Percentiles rank a stretch among this genome's conserved stretches.
Conservation (phyloP, 768 basidiomycete species). For the Coprinopsis cinerea region DNA sequence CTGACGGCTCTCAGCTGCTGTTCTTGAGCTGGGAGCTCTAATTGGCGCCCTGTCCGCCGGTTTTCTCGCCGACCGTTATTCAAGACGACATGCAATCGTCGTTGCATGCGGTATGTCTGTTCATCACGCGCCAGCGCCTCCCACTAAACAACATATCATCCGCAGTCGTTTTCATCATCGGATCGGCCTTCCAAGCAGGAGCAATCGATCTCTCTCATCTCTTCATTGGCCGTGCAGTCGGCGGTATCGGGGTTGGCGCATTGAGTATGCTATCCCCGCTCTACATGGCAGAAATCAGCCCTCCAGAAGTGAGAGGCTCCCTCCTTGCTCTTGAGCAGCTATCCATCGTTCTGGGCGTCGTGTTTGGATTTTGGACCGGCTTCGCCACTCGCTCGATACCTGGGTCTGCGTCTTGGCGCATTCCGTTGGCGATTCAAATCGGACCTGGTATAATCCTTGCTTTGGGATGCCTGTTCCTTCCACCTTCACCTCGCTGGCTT, state of each 20-base stretch:
- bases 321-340: constrained; percentile 77
- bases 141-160: background rate
- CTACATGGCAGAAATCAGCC: constrained; percentile 82
- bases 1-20: constrained; percentile 48
- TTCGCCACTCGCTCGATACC: constrained; percentile 66
- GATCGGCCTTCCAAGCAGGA: constrained; percentile 62
- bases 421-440: constrained; percentile 69
- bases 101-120: constrained; percentile 53
- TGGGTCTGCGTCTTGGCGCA: constrained; percentile 66
- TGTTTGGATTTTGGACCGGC: constrained; percentile 79
- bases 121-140: background rate
- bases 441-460: constrained; percentile 63
- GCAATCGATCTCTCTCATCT: constrained; percentile 53
- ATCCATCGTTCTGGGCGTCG: constrained; percentile 75
- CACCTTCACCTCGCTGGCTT: constrained; percentile 56
- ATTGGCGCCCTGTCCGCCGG: constrained; percentile 67
- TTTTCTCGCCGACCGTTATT: constrained; percentile 60
- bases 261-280: constrained; percentile 74
- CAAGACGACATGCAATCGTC: constrained; percentile 62
- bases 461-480: constrained; percentile 53
- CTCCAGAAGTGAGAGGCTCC: constrained; percentile 74
- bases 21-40: constrained; percentile 73
- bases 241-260: constrained; percentile 77
- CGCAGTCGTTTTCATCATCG: constrained; percentile 63
- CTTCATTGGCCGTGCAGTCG: constrained; percentile 66